Percentiles rank a stretch among this genome's conserved stretches.
Conservation (phyloP, 2,329 filamentous ascomycete species). For the Pseudophaeomoniella oleicola region DNA sequence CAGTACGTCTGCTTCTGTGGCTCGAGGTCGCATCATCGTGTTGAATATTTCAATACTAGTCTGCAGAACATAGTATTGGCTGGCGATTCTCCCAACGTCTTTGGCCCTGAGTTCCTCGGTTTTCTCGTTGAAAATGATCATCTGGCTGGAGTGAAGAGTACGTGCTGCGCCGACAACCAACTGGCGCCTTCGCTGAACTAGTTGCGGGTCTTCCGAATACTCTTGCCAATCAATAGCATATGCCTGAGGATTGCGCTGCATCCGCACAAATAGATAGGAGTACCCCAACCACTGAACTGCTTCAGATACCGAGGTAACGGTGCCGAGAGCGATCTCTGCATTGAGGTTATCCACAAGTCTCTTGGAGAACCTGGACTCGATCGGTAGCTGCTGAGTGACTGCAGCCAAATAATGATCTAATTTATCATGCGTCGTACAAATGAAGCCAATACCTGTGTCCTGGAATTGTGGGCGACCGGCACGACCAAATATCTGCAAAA, state of each 20-base stretch:
- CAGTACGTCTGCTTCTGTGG: slow-evolving; percentile 81
- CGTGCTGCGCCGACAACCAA: slow-evolving; percentile 79
- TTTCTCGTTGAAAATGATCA: slow-evolving; percentile 95
- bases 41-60: slow-evolving; percentile 95
- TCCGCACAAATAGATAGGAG: slow-evolving; percentile 91
- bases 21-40: slow-evolving; percentile 71
- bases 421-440: slow-evolving; percentile 92
- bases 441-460: slow-evolving; percentile 94
- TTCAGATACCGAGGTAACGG: slow-evolving; percentile 85
- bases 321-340: slow-evolving; percentile 83
- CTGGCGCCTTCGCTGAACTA: slow-evolving; percentile 73
- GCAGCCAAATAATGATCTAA: slow-evolving; percentile 80
- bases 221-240: slow-evolving; percentile 96
- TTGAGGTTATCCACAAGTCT: slow-evolving; percentile 95
- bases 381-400: slow-evolving; percentile 89
- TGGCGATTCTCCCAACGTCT: slow-evolving; percentile 90
- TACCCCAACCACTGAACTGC: slow-evolving; percentile 97
- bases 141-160: slow-evolving; percentile 81
- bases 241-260: slow-evolving; percentile 78
- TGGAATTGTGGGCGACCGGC: slow-evolving; percentile 96
- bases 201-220: slow-evolving; percentile 69
- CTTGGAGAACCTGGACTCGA: slow-evolving; percentile 89
- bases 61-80: slow-evolving; percentile 91
- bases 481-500: slow-evolving; percentile 95
- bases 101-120: slow-evolving; percentile 90